phyloP scores from a whole-genome alignment of 768 basidiomycete genomes.

The Macrolepiota albuminosa region DNA sequence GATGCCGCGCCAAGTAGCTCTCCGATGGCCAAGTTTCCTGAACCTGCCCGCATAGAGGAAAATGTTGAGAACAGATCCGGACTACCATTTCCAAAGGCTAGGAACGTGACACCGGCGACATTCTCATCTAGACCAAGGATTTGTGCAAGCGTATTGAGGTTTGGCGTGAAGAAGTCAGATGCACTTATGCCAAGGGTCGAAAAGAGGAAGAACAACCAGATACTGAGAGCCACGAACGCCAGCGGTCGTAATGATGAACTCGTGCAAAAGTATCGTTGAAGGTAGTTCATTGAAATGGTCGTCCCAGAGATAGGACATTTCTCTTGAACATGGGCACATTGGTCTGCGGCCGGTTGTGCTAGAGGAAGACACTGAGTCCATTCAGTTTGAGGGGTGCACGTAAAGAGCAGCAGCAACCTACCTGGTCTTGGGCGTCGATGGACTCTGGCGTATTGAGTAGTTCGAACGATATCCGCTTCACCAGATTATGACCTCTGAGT shows the following conservation, averaged over 20 bases:
- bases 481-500: conserved; percentile 28
- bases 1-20: conserved; percentile 93
- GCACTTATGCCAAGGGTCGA: conserved; percentile 93
- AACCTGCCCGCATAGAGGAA: conserved; percentile 80
- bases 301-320: conserved; percentile 58
- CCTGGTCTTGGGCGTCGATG: conserved; percentile 22
- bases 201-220: conserved; percentile 91
- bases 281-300: conserved; percentile 66
- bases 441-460: conserved; percentile 20
- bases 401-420: conserved; percentile 5
- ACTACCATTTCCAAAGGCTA: conserved; percentile 96
- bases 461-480: conserved; percentile 38
- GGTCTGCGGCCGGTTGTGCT: conserved; percentile 42
- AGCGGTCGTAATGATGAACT: conserved; percentile 48
- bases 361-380: conserved; percentile 60
- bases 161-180: conserved; percentile 97
- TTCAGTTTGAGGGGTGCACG: background rate
- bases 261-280: conserved; percentile 69
- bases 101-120: conserved; percentile 92
- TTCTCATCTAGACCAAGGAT: conserved; percentile 87
- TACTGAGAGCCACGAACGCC: conserved; percentile 55
- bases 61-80: conserved; percentile 97
- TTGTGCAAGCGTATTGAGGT: conserved; percentile 85
- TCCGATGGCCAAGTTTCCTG: conserved; percentile 89
- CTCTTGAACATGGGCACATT: conserved; percentile 61